Conservation (phyloP, 306 rosid species). For the Corylus heterophylla region DNA sequence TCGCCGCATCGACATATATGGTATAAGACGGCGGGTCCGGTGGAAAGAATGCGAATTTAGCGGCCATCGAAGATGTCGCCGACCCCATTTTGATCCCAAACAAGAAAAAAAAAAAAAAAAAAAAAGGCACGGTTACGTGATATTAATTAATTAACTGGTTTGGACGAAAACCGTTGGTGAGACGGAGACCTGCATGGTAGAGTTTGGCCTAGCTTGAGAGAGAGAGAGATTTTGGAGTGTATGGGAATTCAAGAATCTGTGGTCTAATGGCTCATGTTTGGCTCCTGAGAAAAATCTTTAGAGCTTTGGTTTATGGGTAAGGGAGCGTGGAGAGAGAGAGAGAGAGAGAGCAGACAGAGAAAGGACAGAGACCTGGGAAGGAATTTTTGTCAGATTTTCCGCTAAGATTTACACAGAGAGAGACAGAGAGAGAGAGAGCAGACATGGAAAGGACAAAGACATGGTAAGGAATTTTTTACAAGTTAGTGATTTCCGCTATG, state of each 20-base stretch:
- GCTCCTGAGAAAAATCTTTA: slow-evolving; percentile 26
- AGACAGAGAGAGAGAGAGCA: background rate
- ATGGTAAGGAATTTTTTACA: slow-evolving; percentile 35
- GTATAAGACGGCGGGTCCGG: slow-evolving; percentile 60
- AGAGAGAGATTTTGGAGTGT: slow-evolving; percentile 4
- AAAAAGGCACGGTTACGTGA: background rate
- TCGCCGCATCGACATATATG: slow-evolving; percentile 33
- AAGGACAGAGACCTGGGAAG: slow-evolving; percentile 24
- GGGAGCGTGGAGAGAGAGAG: background rate
- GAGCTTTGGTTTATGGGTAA: slow-evolving; percentile 12
- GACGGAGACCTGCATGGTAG: slow-evolving; percentile 28
- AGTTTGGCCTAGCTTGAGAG: slow-evolving; percentile 16
- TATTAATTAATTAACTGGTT: background rate
- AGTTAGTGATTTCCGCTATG: slow-evolving; percentile 33
- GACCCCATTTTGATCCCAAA: slow-evolving; percentile 46
- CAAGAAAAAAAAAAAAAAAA: background rate
- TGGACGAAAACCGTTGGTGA: background rate
- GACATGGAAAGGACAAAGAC: slow-evolving; percentile 20
- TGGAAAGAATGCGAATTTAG: slow-evolving; percentile 67
- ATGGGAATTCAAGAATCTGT: slow-evolving; percentile 22
- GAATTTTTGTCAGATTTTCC: slow-evolving; percentile 39
- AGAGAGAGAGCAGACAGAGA: background rate
- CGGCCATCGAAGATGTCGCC: slow-evolving; percentile 73
- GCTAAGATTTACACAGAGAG: slow-evolving; percentile 10
- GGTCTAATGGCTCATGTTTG: slow-evolving; percentile 24